Conservation (phyloP, 192 early-diverging fungal genomes). For the Gamsiella multidivaricata region DNA sequence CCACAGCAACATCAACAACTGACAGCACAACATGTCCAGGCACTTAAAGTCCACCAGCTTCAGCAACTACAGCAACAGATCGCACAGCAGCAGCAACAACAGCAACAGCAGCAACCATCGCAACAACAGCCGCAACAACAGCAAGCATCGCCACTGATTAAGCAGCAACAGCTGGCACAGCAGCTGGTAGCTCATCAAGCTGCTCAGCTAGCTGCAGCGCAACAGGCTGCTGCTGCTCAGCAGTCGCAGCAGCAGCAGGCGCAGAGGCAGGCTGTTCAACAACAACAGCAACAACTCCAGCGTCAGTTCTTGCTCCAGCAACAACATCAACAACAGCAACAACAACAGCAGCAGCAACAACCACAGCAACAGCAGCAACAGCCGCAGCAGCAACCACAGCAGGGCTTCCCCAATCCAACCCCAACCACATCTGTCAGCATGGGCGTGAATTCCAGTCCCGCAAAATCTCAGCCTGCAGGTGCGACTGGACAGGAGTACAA, state of each 20-base stretch:
- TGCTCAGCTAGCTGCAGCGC: not conserved
- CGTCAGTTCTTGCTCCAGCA: conserved; percentile 7
- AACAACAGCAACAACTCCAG: conserved; percentile 16
- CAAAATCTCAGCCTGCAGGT: conserved; percentile 15
- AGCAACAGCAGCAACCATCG: conserved; percentile 2
- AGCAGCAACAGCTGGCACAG: conserved; percentile 6
- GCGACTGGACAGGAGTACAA: conserved; percentile 35
- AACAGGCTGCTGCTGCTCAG: conserved; percentile 4
- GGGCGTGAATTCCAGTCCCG: conserved; percentile 9
- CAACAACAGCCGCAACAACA: conserved; percentile 1
- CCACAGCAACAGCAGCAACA: conserved; percentile 8
- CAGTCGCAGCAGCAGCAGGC: conserved; percentile 6
- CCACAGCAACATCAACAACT: not conserved
- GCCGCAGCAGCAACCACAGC: conserved; percentile 5
- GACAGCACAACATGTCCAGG: not conserved
- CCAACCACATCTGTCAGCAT: not conserved
- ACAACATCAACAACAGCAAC: conserved; percentile 17
- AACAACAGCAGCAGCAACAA: conserved; percentile 15
- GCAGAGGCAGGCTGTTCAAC: conserved; percentile 7
- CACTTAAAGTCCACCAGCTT: not conserved
- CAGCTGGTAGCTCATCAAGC: conserved; percentile 10
- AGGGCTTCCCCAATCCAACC: conserved; percentile 6
- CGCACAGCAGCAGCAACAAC: conserved; percentile 6
- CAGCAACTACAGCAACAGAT: conserved; percentile 10
- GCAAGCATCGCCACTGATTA: not conserved